Percentiles rank a stretch among this genome's conserved stretches.
Evolutionary conservation across 495 filamentous ascomycete species (phyloP).

Genomic region (Aspergillus nanangensis): DNA sequence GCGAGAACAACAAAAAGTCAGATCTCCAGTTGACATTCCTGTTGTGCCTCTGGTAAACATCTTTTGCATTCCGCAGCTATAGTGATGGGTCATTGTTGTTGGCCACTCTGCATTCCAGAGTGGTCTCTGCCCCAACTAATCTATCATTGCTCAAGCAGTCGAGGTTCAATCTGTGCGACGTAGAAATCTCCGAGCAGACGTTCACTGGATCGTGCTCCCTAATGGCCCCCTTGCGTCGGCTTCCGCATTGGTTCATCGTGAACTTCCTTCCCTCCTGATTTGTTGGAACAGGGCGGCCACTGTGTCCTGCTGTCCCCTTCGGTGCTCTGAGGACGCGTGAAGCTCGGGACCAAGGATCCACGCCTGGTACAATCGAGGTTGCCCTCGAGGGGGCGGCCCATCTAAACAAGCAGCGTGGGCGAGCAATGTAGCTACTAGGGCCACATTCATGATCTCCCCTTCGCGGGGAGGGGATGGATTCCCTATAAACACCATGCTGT

Average conservation of each 20-base stretch:
- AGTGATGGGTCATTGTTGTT: conserved; percentile 20
- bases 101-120: conserved; percentile 30
- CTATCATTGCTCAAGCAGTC: conserved; percentile 18
- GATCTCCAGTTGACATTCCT: conserved; percentile 33
- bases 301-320: conserved; percentile 23
- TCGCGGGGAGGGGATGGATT: conserved; percentile 33
- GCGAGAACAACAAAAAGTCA: conserved; percentile 16
- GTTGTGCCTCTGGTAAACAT: conserved; percentile 13
- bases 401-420: conserved; percentile 35
- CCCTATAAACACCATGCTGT: conserved; percentile 48
- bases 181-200: conserved; percentile 40
- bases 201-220: conserved; percentile 38
- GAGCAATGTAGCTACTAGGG: conserved; percentile 36
- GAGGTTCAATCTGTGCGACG: conserved; percentile 22
- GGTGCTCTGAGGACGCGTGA: conserved; percentile 32
- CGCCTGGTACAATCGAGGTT: conserved; percentile 32
- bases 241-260: conserved; percentile 28
- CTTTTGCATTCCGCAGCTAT: conserved; percentile 14
- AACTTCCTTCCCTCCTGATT: conserved; percentile 41
- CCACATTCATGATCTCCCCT: conserved; percentile 23
- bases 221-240: conserved; percentile 39
- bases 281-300: conserved; percentile 31
- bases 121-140: conserved; percentile 22
- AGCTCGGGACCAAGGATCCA: conserved; percentile 22
- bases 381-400: conserved; percentile 37